phyloP scores from a whole-genome alignment of 2,329 filamentous ascomycete genomes.

The Aspergillus flavus region DNA sequence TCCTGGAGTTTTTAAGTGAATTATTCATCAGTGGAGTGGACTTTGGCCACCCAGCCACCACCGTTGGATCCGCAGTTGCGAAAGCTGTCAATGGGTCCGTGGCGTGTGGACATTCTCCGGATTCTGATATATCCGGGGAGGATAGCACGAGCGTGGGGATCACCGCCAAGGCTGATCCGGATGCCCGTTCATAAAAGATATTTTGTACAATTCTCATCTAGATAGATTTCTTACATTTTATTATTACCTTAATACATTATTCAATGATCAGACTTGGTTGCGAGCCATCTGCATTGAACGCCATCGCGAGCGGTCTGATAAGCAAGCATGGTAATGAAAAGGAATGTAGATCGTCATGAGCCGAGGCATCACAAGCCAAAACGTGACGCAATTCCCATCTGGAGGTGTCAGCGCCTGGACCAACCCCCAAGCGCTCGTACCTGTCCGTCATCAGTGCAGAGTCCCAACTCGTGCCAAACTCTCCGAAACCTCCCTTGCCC shows the following conservation, averaged over 20 bases:
- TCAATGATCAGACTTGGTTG: not conserved
- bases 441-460: not conserved
- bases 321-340: not conserved
- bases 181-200: not conserved
- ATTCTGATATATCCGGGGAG: not conserved
- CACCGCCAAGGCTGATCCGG: not conserved
- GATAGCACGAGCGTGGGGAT: constrained; percentile 15
- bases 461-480: not conserved
- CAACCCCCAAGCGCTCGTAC: not conserved
- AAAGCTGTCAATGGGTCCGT: constrained; percentile 24
- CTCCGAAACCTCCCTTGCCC: constrained; percentile 2
- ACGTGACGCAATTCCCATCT: not conserved
- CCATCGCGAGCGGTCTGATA: not conserved
- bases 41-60: constrained; percentile 37
- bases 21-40: constrained; percentile 80
- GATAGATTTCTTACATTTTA: not conserved
- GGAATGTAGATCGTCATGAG: not conserved
- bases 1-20: constrained; percentile 81
- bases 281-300: not conserved
- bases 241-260: not conserved
- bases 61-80: constrained; percentile 21
- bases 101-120: constrained; percentile 15
- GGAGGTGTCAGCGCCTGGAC: not conserved
- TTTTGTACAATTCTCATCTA: not conserved
- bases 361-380: constrained; percentile 19